Evolutionary conservation across 345 rosid genomes (phyloP).

Genomic region (Camelina neglecta): DNA sequence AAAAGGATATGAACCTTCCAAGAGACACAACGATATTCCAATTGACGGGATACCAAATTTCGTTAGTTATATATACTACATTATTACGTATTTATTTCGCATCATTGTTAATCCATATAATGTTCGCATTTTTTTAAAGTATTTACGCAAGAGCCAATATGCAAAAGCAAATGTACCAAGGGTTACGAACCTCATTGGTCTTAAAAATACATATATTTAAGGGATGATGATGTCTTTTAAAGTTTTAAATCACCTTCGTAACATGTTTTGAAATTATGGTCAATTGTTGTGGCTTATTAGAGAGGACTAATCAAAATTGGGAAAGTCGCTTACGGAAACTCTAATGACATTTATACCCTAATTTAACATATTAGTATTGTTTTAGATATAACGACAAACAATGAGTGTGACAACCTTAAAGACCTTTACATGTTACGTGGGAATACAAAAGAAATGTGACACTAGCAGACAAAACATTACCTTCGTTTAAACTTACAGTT

Average conservation of each 20-base stretch:
- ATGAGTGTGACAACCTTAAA: constrained; percentile 30
- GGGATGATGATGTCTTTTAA: not conserved
- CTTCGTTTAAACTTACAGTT: not conserved
- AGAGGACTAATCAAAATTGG: constrained; percentile 22
- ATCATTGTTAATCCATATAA: not conserved
- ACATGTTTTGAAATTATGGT: constrained; percentile 18
- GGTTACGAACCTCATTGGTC: not conserved
- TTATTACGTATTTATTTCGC: not conserved
- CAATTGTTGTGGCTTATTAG: constrained; percentile 25
- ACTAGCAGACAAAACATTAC: constrained; percentile 19
- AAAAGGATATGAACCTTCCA: not conserved
- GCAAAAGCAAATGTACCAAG: not conserved
- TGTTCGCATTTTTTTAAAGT: not conserved
- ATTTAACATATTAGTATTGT: not conserved
- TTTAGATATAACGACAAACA: not conserved
- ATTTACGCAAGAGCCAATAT: not conserved
- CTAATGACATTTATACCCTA: constrained; percentile 5
- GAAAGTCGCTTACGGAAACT: constrained; percentile 26
- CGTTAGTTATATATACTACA: not conserved
- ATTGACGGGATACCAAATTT: not conserved
- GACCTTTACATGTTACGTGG: constrained; percentile 16
- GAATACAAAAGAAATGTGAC: constrained; percentile 9
- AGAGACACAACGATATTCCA: not conserved
- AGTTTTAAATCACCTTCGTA: not conserved
- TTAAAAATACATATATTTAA: not conserved